phyloP scores from a whole-genome alignment of 106 monocot species.

The Gastrodia elata region DNA sequence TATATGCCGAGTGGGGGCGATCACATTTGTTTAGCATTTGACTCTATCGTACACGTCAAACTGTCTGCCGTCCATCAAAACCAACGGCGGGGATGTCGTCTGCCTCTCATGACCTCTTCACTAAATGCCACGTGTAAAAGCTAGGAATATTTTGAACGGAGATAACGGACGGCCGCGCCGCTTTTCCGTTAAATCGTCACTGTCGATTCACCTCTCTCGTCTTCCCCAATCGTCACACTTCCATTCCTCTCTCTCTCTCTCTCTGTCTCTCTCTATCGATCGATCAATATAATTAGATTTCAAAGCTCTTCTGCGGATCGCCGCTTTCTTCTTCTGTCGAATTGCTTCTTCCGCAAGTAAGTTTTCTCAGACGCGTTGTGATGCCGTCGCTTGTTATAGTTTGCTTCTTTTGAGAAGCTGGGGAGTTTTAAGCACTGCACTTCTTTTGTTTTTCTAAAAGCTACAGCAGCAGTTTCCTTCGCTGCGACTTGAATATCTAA shows the following conservation, averaged over 20 bases:
- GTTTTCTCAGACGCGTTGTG: not conserved
- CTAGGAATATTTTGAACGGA: not conserved
- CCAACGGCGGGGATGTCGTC: not conserved
- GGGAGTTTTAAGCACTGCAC: too few species aligned
- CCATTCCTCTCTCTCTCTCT: not conserved
- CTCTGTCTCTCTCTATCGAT: not conserved
- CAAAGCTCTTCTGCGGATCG: not conserved
- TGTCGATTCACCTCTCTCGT: not conserved
- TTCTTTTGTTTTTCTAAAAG: not conserved
- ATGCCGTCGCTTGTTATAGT: not conserved
- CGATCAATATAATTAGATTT: not conserved
- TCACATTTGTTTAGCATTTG: too few species aligned
- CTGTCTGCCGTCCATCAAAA: not conserved
- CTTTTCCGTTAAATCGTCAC: not conserved
- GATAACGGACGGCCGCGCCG: not conserved
- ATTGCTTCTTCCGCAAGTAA: constrained; percentile 3
- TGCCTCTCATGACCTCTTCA: not conserved
- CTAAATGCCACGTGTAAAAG: not conserved
- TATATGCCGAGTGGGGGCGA: too few species aligned
- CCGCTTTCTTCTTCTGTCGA: not conserved
- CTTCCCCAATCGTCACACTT: not conserved
- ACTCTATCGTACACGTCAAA: too few species aligned
- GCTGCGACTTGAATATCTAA: too few species aligned
- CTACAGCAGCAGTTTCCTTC: too few species aligned
- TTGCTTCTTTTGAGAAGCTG: not conserved